Evolutionary conservation across 2,329 filamentous ascomycete genomes (phyloP).

Genomic region (Cladobotryum protrusum): DNA sequence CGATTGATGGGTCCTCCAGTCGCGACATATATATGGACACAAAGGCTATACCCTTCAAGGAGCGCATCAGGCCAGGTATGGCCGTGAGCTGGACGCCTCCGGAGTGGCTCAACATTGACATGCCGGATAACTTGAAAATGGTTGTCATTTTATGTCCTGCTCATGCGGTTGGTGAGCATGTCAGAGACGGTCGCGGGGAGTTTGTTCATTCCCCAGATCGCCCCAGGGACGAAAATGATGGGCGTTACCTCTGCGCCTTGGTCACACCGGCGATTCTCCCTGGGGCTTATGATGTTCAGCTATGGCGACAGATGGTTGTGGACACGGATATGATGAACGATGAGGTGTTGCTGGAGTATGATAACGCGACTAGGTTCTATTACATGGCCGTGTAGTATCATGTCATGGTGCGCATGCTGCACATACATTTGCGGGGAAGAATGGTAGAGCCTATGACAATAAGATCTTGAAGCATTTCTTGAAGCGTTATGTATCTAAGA

Average conservation of each 20-base stretch:
- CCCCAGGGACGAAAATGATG: conserved; percentile 4
- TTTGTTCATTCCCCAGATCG: conserved; percentile 11
- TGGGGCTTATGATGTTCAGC: conserved; percentile 32
- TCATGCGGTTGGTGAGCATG: conserved; percentile 13
- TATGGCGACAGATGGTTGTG: conserved; percentile 34
- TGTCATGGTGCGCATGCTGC: background rate
- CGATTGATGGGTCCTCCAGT: conserved; percentile 19
- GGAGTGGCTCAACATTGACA: conserved; percentile 8
- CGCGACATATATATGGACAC: conserved; percentile 22
- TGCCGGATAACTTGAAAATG: conserved; percentile 20
- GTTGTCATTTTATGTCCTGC: conserved; percentile 28
- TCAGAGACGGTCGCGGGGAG: conserved; percentile 17
- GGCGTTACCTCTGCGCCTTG: conserved; percentile 31
- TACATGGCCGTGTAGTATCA: conserved; percentile 21
- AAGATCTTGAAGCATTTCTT: too few species aligned
- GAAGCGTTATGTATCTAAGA: too few species aligned
- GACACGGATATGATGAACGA: conserved; percentile 29
- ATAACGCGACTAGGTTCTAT: conserved; percentile 37
- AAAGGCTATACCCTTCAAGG: conserved; percentile 26
- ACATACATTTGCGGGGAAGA: background rate
- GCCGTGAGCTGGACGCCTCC: conserved; percentile 28
- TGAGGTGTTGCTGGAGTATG: conserved; percentile 39
- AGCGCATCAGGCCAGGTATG: conserved; percentile 38
- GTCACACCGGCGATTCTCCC: conserved; percentile 28
- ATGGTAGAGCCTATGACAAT: too few species aligned